Evolutionary conservation across 257 asterid genomes (phyloP), one percentile per base, ranked within the genome.

Genomic region (Nicotiana noctiflora): DNA sequence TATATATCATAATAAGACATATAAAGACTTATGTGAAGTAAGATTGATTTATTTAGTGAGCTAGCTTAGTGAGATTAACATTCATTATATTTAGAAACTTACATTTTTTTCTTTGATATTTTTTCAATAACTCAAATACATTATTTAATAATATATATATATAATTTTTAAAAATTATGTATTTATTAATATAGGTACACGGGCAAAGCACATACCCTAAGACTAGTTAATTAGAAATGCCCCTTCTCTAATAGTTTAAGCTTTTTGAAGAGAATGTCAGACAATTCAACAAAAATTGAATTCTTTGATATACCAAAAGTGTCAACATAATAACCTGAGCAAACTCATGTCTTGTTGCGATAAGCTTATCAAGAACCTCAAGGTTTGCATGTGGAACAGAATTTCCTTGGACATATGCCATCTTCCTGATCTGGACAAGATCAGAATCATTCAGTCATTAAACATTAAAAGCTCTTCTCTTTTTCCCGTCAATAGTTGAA

Each of bases 331-430:
- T 87, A 84, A 95, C 97, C 99, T 93, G 92, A 62, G 99, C 88
- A 84, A 95, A 89, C 84, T 95, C 97, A 74, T 93, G 97, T 66
- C 99, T 97, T 37, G 97, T 91, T 23, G 94, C 92, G 85, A 93
- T 90, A 84, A 95, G 94, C 85, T 91, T 93, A 83, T 95, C 95
- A 79, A 95, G 97, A 77, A 92, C 97, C 53, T 66, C 84, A 85
- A 93, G 91, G 87, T 95, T 95, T 82, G 93, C 97, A 55, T 77
- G 89, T 64, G 99, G 97, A 17, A 85, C 87, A 57, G 99, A 92
- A 85, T 95, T 89, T 88, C 99, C 98, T 37, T 83, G 83, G 68
- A 90, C 68, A 86, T 95, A 95, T 78, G 97, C 95, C 87, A 89
- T 83, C 86, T 88, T 95, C 85, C 99, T 90, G 19, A 93, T 96